phyloP scores from a whole-genome alignment of 1,284 basidiomycete species.

The Sanguinoderma infundibulare region DNA sequence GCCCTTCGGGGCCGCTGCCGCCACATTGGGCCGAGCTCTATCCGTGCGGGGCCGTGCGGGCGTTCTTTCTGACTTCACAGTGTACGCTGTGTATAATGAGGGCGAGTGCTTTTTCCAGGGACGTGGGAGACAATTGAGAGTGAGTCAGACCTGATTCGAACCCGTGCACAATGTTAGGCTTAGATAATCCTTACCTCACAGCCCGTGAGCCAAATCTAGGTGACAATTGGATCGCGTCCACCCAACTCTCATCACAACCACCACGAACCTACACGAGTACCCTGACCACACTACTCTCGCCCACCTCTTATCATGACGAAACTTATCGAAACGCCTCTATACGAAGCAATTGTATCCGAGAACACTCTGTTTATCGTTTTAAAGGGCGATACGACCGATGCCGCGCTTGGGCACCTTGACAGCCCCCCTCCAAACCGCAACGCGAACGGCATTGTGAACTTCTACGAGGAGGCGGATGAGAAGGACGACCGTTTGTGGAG shows the following conservation, averaged over 20 bases:
- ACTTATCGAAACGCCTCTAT: conserved; percentile 18
- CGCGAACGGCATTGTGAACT: conserved; percentile 25
- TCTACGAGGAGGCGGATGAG: conserved; percentile 22
- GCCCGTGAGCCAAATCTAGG: neutral
- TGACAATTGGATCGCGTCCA: neutral
- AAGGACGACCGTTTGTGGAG: conserved; percentile 21
- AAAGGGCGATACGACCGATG: conserved; percentile 17
- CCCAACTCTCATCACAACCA: neutral
- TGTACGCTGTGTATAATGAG: no score
- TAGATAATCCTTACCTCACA: neutral
- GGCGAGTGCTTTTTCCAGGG: no score
- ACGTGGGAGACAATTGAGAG: neutral
- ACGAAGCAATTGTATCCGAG: conserved; percentile 13
- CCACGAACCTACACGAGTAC: no score
- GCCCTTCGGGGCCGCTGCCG: no score
- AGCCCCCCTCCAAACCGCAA: conserved; percentile 8
- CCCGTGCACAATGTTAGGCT: neutral
- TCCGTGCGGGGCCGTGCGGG: no score
- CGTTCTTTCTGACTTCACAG: no score
- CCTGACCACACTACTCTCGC: neutral
- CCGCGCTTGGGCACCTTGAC: conserved; percentile 10
- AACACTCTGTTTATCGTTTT: conserved; percentile 20
- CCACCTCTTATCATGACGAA: conserved; percentile 7
- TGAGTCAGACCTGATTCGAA: neutral
- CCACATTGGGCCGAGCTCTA: neutral